Evolutionary conservation across 2,329 filamentous ascomycete species (phyloP), one percentile per base, ranked within the genome.

Genomic region (Neoascochyta sp.): DNA sequence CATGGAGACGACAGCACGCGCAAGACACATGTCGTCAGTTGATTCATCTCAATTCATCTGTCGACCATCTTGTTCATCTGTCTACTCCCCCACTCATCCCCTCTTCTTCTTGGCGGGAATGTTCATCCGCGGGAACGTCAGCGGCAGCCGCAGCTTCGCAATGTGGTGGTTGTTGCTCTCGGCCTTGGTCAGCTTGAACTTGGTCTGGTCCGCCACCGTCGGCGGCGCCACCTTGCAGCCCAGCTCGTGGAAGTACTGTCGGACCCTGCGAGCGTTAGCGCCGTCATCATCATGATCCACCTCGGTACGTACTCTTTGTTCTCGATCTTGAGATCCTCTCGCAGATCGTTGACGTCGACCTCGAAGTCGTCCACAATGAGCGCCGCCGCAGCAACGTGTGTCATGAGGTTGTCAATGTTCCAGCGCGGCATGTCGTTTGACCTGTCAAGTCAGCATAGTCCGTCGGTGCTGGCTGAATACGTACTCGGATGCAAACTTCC

Each of bases 191-290:
- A 80, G 72, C 35, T 75, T 70, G 44, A 70, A 66, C 57, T 73
- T 77, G 16, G 60, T 56, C 27, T 62, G 55, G 33, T 75, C 70
- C 11, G 55, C 58, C 28, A 73, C 71, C 4, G 66, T 70, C 9
- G 70, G 63, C 16, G 58, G 43, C 11, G 36, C 52, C 18, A 86
- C 71, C 47, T 72, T 76, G 16, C 81, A 85, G 13, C 86, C 86
- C 43, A 92, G 80, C 60, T 90, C 86, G 26, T 69, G 65, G 60
- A 85, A 89, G 60, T 87, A 89, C 53, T 79, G 74, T 29, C 70
- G 74, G 50, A 90, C 65, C 12, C 64, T 67, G 23, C 3, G 21
- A n/a, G 9, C 3, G 21, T 27, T 39, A 54, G 36, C 54, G 36
- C 24, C 7, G 13, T 9, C 9, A 13, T 13, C 7, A 24, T 8